phyloP scores from a whole-genome alignment of 306 rosid species.

The Medicago arabica region DNA sequence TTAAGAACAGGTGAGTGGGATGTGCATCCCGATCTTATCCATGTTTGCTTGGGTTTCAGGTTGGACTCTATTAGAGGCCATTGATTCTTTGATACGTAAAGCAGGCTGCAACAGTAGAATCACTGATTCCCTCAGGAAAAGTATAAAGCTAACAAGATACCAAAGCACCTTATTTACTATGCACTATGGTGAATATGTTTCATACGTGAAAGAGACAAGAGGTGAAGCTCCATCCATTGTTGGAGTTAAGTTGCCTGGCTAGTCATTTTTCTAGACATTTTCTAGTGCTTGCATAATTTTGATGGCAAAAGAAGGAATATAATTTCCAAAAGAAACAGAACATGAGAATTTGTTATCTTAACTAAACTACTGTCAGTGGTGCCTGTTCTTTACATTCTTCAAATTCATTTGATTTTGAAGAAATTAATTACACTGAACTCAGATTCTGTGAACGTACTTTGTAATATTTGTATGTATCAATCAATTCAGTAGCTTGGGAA shows the following conservation, averaged over 20 bases:
- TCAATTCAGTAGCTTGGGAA: conserved; percentile 35
- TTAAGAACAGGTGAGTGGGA: background rate
- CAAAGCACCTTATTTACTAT: conserved; percentile 85
- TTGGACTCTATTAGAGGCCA: conserved; percentile 86
- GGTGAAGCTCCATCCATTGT: conserved; percentile 63
- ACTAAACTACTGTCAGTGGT: conserved; percentile 44
- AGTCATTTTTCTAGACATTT: conserved; percentile 46
- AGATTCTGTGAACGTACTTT: conserved; percentile 17
- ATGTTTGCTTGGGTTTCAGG: conserved; percentile 60
- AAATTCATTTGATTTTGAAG: conserved; percentile 67
- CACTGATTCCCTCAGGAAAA: conserved; percentile 66
- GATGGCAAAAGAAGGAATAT: conserved; percentile 38
- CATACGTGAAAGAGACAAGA: conserved; percentile 67
- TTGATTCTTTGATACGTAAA: conserved; percentile 89
- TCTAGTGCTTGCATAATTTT: conserved; percentile 45
- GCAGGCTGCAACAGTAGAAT: conserved; percentile 80
- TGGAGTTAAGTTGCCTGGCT: conserved; percentile 60
- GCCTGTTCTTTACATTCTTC: conserved; percentile 53
- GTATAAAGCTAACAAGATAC: conserved; percentile 75
- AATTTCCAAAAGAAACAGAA: conserved; percentile 30
- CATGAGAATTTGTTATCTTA: conserved; percentile 42
- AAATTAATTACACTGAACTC: conserved; percentile 35
- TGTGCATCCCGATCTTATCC: conserved; percentile 29
- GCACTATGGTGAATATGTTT: conserved; percentile 75
- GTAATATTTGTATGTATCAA: background rate